A percentile compares a stretch with the other conserved stretches of the same genome.
Conservation (phyloP, 192 early-diverging fungal species). For the Fimicolochytrium jonesii region DNA sequence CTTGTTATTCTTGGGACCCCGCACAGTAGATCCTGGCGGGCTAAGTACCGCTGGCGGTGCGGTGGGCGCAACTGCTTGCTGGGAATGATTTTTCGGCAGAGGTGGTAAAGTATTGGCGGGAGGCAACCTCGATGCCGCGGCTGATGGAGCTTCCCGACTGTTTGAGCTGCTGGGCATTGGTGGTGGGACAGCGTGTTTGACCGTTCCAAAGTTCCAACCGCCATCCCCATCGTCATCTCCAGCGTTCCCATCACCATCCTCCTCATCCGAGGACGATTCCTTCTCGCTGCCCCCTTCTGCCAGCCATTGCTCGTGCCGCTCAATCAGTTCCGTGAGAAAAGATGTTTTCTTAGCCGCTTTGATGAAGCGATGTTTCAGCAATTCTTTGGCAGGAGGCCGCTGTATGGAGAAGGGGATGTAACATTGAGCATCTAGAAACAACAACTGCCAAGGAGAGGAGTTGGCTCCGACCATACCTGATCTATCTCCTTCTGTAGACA, state of each 20-base stretch:
- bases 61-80: no score
- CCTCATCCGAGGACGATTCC: conserved; percentile 17
- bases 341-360: conserved; percentile 76
- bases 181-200: conserved; percentile 9
- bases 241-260: conserved; percentile 2
- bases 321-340: conserved; percentile 80
- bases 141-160: no score
- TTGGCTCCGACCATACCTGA: conserved; percentile 45
- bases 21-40: no score
- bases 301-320: conserved; percentile 77
- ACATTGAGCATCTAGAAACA: no score
- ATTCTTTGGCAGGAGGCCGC: conserved; percentile 83
- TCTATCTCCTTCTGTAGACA: conserved; percentile 86
- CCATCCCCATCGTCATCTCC: conserved; percentile 20
- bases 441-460: no score
- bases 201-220: conserved; percentile 44
- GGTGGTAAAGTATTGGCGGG: conserved; percentile 13
- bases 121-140: not conserved
- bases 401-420: no score
- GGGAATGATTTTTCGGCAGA: no score
- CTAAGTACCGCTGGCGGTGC: no score
- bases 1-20: no score
- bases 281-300: conserved; percentile 32
- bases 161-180: no score
- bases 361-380: conserved; percentile 87